phyloP scores from a whole-genome alignment of 148 eudicot species.

The Vaccinium corymbosum region DNA sequence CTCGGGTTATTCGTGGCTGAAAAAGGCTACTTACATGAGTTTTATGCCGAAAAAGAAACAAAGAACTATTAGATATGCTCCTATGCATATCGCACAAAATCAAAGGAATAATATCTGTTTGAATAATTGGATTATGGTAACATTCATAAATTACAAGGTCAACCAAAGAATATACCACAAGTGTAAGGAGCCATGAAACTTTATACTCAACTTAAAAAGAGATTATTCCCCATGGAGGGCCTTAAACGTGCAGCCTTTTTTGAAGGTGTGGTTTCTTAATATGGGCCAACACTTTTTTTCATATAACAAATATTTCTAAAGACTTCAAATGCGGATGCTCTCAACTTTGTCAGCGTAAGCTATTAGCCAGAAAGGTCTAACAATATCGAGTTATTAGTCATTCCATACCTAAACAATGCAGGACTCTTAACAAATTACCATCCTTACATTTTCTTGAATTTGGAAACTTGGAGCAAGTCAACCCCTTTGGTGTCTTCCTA shows the following conservation, averaged over 20 bases:
- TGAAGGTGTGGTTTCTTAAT: not conserved
- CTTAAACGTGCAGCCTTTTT: no score
- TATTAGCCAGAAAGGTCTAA: no score
- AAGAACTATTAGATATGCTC: not conserved
- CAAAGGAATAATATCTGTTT: not conserved
- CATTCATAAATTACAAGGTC: not conserved
- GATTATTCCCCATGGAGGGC: not conserved
- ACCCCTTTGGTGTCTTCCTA: no score
- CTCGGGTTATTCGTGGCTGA: not conserved
- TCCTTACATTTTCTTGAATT: no score
- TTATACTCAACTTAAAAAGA: not conserved
- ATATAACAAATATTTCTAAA: no score
- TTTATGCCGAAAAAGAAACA: not conserved
- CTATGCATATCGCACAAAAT: not conserved
- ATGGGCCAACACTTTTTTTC: not conserved
- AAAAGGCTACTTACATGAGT: not conserved
- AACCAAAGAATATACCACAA: not conserved
- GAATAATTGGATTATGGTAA: not conserved
- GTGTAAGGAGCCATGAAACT: no score
- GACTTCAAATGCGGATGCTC: no score
- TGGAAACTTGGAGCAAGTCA: no score
- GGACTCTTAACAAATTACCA: no score
- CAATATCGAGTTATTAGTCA: no score
- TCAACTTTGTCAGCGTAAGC: not conserved
- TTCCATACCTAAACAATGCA: no score